Base-by-base conservation (phyloP, 208 protist genomes). In the Acanthamoeba royreba region DNA sequence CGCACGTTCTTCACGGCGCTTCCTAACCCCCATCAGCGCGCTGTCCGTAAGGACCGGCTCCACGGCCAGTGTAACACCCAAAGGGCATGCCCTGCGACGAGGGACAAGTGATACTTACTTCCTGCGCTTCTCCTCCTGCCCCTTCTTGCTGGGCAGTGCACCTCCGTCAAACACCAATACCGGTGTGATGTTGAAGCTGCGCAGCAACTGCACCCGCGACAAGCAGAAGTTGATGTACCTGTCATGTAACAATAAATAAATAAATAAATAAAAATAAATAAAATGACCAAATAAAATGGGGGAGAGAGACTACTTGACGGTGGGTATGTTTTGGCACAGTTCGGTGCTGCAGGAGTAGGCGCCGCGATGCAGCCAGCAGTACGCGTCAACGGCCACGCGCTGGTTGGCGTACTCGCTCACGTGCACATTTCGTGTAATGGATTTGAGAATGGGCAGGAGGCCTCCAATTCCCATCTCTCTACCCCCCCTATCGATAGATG, bases 161-260 rank as follows among this genome's bases (percentile, higher is more conserved):
- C 69, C 93, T 31, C 98, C 98, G 92, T 99, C 98, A 95, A 99
- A 99, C 17, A 99, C 97, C n/a, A 99, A 15, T 0, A 99, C 79
- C 11, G 98, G 98, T 38, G 58, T 95, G 1, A 99, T 77, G 28
- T 95, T 89, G 66, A 96, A 31, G 13, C 94, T 13, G 35, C 66
- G 25, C 5, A 99, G 83, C 94, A 99, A 86, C 38, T 95, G 79
- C 22, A 99, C 93, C n/a, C 95, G 87, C 31, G 94, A 89, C 9
- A 97, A 53, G 81, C 96, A 97, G 89, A 94, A 98, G 4, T 74
- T n/a, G 47, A 98, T 93, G 87, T 96, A 88, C 55, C 88, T 93
- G n/a, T 55, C 19, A 35, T 40, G 22, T 53, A 55, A 49, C 94
- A 35, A 33, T 8, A 74, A 72, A 55, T 42, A 83, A 28, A 83